These are phyloP conservation scores for Diaporthe batatas DNA, from an alignment of 2,329 filamentous ascomycete genomes.

Conservation along the genomic window DNA sequence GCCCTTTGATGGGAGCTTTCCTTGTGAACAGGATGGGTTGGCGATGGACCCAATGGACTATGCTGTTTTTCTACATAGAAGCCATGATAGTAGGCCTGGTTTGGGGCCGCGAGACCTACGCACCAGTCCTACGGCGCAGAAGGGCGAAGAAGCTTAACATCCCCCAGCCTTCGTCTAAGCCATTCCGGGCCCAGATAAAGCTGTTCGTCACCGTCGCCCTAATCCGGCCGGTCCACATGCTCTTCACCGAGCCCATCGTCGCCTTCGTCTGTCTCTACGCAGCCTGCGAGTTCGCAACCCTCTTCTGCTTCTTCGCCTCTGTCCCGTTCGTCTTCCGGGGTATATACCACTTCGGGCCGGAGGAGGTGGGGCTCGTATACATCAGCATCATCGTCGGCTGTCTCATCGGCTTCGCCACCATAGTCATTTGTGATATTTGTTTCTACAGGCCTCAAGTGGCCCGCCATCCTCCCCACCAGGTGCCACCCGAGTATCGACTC, in stretches of 20 bases:
- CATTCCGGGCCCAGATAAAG: constrained; percentile 47
- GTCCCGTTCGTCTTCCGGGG: constrained; percentile 62
- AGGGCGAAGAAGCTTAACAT: constrained; percentile 54
- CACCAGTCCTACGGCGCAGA: constrained; percentile 61
- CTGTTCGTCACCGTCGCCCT: constrained; percentile 59
- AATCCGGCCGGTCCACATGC: constrained; percentile 67
- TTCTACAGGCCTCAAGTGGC: constrained; percentile 56
- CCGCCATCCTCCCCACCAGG: constrained; percentile 51
- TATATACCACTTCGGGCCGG: constrained; percentile 59
- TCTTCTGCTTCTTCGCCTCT: constrained; percentile 66
- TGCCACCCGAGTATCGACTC: constrained; percentile 69
- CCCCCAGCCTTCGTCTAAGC: constrained; percentile 45
- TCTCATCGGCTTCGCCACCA: constrained; percentile 57
- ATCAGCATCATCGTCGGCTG: constrained; percentile 61
- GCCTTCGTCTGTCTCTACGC: constrained; percentile 66
- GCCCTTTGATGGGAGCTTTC: constrained; percentile 64
- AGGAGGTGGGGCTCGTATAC: constrained; percentile 60
- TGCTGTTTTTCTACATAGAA: constrained; percentile 61
- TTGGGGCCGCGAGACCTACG: constrained; percentile 68
- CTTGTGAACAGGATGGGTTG: constrained; percentile 60
- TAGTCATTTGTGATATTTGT: constrained; percentile 56
- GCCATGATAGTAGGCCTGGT: constrained; percentile 54
- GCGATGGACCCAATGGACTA: constrained; percentile 67
- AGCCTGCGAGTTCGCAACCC: constrained; percentile 63
- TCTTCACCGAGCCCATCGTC: constrained; percentile 74